phyloP scores from a whole-genome alignment of 495 filamentous ascomycete genomes.

The Aspergillus biplanus region DNA sequence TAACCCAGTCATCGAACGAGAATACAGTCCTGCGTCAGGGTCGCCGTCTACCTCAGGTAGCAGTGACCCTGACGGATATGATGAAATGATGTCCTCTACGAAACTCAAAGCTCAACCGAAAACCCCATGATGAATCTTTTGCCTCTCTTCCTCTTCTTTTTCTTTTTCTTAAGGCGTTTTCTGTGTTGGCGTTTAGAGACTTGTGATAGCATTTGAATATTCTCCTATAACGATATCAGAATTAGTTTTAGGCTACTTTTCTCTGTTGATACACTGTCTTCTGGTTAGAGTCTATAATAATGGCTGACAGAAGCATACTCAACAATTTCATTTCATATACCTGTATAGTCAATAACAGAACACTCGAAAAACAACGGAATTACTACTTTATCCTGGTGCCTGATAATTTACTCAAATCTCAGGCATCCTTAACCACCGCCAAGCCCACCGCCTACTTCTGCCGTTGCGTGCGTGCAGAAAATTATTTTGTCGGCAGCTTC shows the following conservation, averaged over 20 bases:
- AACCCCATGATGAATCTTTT: constrained; percentile 14
- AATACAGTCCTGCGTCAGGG: constrained; percentile 11
- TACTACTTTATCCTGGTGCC: neutral
- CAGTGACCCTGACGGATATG: constrained; percentile 25
- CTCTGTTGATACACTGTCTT: neutral
- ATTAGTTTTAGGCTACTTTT: constrained; percentile 6
- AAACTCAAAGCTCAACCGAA: constrained; percentile 20
- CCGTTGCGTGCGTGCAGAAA: constrained; percentile 27
- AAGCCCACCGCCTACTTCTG: constrained; percentile 29
- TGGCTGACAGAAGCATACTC: neutral
- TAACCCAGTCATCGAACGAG: constrained; percentile 20
- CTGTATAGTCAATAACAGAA: neutral
- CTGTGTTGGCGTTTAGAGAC: constrained; percentile 17
- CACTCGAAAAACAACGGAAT: too few relatives aligned
- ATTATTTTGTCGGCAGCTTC: constrained; percentile 28
- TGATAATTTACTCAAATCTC: constrained; percentile 10
- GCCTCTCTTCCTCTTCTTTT: constrained; percentile 1
- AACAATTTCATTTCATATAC: neutral
- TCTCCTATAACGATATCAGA: constrained; percentile 9
- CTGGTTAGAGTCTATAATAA: neutral
- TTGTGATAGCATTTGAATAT: constrained; percentile 4
- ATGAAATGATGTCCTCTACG: constrained; percentile 17
- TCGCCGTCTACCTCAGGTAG: constrained; percentile 27
- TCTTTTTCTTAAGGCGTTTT: neutral
- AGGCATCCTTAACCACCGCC: constrained; percentile 26